phyloP scores from a whole-genome alignment of 2,329 filamentous ascomycete species.

The Fusarium foetens region DNA sequence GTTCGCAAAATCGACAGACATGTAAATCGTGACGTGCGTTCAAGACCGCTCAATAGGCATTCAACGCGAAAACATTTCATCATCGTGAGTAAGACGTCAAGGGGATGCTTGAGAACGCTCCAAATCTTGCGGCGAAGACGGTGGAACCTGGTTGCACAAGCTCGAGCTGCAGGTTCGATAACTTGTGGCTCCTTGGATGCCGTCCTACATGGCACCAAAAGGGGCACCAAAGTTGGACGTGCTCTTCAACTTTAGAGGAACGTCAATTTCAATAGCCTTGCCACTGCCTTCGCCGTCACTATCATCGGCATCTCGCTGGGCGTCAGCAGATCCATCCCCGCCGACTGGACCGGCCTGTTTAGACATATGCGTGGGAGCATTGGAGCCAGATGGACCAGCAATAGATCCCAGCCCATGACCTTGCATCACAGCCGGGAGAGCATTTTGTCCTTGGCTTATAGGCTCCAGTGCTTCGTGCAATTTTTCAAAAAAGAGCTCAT shows the following conservation, averaged over 20 bases:
- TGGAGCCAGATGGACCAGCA: constrained; percentile 25
- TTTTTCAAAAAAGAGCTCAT: constrained; percentile 63
- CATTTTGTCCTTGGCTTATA: constrained; percentile 58
- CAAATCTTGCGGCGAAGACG: not conserved
- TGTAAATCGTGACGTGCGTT: constrained; percentile 23
- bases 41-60: constrained; percentile 6
- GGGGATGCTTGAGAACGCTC: not conserved
- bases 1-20: constrained; percentile 32
- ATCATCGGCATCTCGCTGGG: constrained; percentile 39
- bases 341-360: constrained; percentile 25
- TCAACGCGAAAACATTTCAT: constrained; percentile 28
- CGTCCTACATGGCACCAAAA: constrained; percentile 51
- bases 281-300: constrained; percentile 37
- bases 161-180: not conserved
- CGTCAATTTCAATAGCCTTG: constrained; percentile 52
- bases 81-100: constrained; percentile 13
- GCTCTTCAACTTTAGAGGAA: constrained; percentile 58
- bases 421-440: constrained; percentile 57
- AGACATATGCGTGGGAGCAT: constrained; percentile 17
- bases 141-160: constrained; percentile 11
- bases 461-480: constrained; percentile 63
- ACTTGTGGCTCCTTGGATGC: not conserved
- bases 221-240: constrained; percentile 61
- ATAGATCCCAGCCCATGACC: constrained; percentile 40
- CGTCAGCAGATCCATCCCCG: constrained; percentile 40